These are phyloP conservation scores for Neurospora sp. DNA, from an alignment of 495 filamentous ascomycete species.

Conservation along the genomic window DNA sequence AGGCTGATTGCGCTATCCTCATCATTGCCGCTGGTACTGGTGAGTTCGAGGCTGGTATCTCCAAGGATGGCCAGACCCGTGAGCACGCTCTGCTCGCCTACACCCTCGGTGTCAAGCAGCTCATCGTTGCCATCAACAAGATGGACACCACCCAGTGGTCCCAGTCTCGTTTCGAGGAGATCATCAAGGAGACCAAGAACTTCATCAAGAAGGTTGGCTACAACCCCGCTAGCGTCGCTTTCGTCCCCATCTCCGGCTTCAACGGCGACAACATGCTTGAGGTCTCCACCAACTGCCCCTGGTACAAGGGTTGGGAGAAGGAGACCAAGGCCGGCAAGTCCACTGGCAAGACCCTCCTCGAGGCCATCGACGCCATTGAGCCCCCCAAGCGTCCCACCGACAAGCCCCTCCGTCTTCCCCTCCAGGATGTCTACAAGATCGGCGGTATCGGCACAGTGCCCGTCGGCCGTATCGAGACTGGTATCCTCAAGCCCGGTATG, in stretches of 20 bases:
- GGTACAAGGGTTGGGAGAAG: conserved; percentile 99
- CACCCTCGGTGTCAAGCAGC: conserved; percentile 99
- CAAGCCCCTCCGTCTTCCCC: conserved; percentile 98
- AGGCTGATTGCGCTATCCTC: conserved; percentile 99
- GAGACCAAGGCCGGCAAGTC: conserved; percentile 88
- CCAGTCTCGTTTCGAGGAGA: conserved; percentile 92
- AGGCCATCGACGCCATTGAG: conserved; percentile 97
- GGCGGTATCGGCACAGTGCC: conserved; percentile 99
- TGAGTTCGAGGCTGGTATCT: conserved; percentile 99
- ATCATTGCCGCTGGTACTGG: conserved; percentile 99
- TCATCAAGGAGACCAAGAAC: conserved; percentile 99
- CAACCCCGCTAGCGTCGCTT: conserved; percentile 96
- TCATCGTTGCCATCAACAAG: conserved; percentile 99
- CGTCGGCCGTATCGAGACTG: conserved; percentile 99
- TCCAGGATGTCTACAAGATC: conserved; percentile 99
- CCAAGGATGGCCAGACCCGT: conserved; percentile 99
- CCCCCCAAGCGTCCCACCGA: conserved; percentile 84
- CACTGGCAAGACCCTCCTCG: conserved; percentile 94
- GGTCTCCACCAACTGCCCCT: conserved; percentile 84
- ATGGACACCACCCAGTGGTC: conserved; percentile 99
- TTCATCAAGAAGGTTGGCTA: conserved; percentile 99
- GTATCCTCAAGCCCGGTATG: conserved; percentile 96
- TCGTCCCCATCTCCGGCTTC: conserved; percentile 99
- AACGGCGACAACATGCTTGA: conserved; percentile 99
- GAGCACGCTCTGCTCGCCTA: conserved; percentile 99